Evolutionary conservation across 495 filamentous ascomycete species (phyloP).

Genomic region (Cryomyces antarcticus): DNA sequence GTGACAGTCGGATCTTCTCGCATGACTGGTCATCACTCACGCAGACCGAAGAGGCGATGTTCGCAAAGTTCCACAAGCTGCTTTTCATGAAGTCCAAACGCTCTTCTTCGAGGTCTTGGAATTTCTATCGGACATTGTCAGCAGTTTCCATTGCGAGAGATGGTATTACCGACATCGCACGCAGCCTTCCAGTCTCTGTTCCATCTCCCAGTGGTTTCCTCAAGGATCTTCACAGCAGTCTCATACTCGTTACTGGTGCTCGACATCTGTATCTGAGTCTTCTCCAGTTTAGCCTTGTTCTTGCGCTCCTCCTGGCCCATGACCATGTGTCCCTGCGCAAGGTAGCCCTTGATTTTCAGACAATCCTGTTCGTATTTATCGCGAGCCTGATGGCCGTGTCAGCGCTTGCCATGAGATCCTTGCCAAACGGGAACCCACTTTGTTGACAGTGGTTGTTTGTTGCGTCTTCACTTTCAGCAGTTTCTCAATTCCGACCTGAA

Average conservation of each 20-base stretch:
- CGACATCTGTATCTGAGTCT: slow-evolving; percentile 88
- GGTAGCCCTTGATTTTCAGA: slow-evolving; percentile 92
- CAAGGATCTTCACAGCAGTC: slow-evolving; percentile 71
- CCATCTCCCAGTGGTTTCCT: slow-evolving; percentile 91
- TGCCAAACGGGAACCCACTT: slow-evolving; percentile 28
- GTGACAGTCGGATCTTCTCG: slow-evolving; percentile 84
- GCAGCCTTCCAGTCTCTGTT: slow-evolving; percentile 95
- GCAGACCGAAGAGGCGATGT: slow-evolving; percentile 94
- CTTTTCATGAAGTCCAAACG: slow-evolving; percentile 90
- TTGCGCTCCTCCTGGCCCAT: slow-evolving; percentile 99
- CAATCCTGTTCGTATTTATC: slow-evolving; percentile 95
- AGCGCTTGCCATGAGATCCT: slow-evolving; percentile 3
- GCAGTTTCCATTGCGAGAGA: slow-evolving; percentile 1
- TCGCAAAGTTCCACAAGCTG: slow-evolving; percentile 94
- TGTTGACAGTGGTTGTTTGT: slow-evolving; percentile 80
- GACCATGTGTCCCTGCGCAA: slow-evolving; percentile 98
- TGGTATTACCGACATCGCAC: slow-evolving; percentile 43
- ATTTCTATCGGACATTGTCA: slow-evolving; percentile 41
- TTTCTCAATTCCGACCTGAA: slow-evolving; percentile 83
- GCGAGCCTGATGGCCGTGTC: slow-evolving; percentile 36
- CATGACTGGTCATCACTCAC: slow-evolving; percentile 91
- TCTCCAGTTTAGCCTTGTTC: slow-evolving; percentile 97
- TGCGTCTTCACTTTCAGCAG: slow-evolving; percentile 79
- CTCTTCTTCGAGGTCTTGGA: slow-evolving; percentile 98
- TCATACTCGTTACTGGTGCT: slow-evolving; percentile 87